Percentiles rank a stretch among this genome's conserved stretches.
phyloP scores from a whole-genome alignment of 768 basidiomycete genomes.

The Kwoniella newhampshirensis region DNA sequence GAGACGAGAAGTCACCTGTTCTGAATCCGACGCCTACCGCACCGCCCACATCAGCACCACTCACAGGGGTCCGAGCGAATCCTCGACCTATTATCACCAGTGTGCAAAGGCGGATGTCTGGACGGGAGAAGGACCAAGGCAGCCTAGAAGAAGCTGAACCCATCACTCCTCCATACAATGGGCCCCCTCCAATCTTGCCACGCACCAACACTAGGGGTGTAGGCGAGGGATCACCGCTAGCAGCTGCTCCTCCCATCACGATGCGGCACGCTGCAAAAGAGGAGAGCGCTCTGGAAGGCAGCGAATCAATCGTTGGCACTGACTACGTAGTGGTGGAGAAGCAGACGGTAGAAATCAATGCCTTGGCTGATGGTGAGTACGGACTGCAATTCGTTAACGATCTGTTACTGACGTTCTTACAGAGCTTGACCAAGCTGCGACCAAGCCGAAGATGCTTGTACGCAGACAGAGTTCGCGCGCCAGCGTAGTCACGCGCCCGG shows the following conservation, averaged over 20 bases:
- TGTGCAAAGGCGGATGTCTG: slow-evolving; percentile 30
- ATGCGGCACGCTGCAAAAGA: slow-evolving; percentile 27
- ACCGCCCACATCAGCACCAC: background rate
- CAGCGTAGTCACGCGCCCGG: slow-evolving; percentile 43
- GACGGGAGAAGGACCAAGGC: slow-evolving; percentile 11
- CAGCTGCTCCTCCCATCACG: slow-evolving; percentile 43
- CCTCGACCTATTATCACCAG: slow-evolving; percentile 30
- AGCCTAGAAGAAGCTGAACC: slow-evolving; percentile 35
- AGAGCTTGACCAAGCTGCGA: slow-evolving; percentile 56
- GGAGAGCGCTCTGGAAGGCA: slow-evolving; percentile 30
- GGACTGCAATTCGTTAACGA: background rate
- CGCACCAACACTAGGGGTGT: slow-evolving; percentile 11
- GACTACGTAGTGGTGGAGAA: slow-evolving; percentile 97
- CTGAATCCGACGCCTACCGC: slow-evolving; percentile 10
- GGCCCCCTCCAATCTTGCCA: slow-evolving; percentile 13
- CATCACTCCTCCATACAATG: slow-evolving; percentile 37
- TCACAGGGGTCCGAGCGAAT: slow-evolving; percentile 18
- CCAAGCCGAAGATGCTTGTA: slow-evolving; percentile 47
- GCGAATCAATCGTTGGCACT: slow-evolving; percentile 45
- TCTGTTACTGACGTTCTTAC: background rate
- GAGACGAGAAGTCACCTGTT: slow-evolving; percentile 17
- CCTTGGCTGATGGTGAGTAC: slow-evolving; percentile 78
- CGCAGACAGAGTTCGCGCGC: slow-evolving; percentile 51
- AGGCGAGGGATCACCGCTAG: slow-evolving; percentile 42
- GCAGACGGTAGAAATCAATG: slow-evolving; percentile 85